Evolutionary conservation across 2,329 filamentous ascomycete genomes (phyloP).

Genomic region (Trichoderma arundinaceum): DNA sequence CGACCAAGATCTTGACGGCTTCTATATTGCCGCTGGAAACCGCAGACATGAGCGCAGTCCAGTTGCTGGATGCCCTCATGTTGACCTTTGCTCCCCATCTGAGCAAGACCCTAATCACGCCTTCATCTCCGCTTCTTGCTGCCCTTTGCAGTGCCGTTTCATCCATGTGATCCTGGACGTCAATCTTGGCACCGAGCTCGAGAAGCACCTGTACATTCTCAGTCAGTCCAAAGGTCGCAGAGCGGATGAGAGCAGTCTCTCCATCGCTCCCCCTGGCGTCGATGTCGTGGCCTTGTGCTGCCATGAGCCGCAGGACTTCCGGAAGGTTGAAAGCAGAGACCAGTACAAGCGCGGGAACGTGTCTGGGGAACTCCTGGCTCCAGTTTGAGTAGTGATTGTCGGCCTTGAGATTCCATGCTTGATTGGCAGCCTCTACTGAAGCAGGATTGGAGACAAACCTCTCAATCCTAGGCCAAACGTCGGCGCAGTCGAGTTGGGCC

Average conservation of each 20-base stretch:
- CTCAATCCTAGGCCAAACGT: neutral
- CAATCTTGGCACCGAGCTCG: constrained; percentile 7
- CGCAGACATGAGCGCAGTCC: constrained; percentile 31
- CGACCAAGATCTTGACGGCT: constrained; percentile 3
- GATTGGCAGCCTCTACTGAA: constrained; percentile 5
- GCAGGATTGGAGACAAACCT: neutral
- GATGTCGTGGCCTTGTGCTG: neutral
- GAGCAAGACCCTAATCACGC: neutral
- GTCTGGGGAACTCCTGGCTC: constrained; percentile 17
- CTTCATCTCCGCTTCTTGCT: constrained; percentile 13
- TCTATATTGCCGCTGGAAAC: constrained; percentile 28
- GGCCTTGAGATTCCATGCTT: constrained; percentile 7
- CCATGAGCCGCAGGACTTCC: neutral
- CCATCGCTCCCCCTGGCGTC: constrained; percentile 8
- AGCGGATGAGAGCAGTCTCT: constrained; percentile 11
- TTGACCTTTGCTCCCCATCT: constrained; percentile 23
- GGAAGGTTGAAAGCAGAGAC: neutral
- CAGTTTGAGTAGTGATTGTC: neutral
- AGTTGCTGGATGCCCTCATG: constrained; percentile 22
- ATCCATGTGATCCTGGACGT: constrained; percentile 27
- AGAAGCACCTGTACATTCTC: constrained; percentile 10
- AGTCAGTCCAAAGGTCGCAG: neutral
- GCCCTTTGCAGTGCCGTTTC: constrained; percentile 30
- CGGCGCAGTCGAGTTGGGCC: neutral
- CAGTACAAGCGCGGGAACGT: constrained; percentile 2